These are phyloP conservation scores for Aplosporella prunicola DNA, from an alignment of 2,329 filamentous ascomycete species.

Conservation along the genomic window DNA sequence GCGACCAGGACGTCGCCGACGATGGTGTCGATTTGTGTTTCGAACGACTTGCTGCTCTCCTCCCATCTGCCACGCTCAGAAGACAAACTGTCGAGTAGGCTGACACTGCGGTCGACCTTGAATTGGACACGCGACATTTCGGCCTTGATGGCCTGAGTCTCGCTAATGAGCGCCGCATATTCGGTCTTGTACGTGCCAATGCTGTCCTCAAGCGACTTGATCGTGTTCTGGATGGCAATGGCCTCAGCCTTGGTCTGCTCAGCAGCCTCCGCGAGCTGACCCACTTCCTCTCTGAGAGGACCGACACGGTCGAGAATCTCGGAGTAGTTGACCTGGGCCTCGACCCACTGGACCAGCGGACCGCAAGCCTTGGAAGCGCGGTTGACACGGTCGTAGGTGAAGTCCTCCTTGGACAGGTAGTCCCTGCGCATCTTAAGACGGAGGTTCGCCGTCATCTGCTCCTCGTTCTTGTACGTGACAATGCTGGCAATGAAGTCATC, in stretches of 20 bases:
- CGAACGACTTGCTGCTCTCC: constrained; percentile 93
- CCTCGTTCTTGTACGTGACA: constrained; percentile 92
- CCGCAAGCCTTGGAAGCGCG: constrained; percentile 95
- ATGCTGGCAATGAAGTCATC: constrained; percentile 98
- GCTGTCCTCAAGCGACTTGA: constrained; percentile 73
- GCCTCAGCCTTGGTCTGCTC: constrained; percentile 90
- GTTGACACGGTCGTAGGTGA: constrained; percentile 93
- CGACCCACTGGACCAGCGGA: constrained; percentile 92
- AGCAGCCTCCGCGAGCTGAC: constrained; percentile 75
- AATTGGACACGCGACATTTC: constrained; percentile 96
- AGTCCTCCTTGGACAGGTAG: constrained; percentile 85
- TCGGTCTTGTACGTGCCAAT: constrained; percentile 94
- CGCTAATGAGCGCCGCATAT: constrained; percentile 90
- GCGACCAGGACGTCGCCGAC: constrained; percentile 93
- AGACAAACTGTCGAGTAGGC: constrained; percentile 85
- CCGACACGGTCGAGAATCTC: constrained; percentile 92
- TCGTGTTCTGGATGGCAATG: constrained; percentile 80
- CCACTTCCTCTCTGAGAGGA: constrained; percentile 82
- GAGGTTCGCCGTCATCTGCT: constrained; percentile 77
- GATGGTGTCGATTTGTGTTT: constrained; percentile 92
- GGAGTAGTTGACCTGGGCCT: constrained; percentile 95
- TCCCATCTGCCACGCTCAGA: constrained; percentile 94
- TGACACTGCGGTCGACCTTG: constrained; percentile 94
- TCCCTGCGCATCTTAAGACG: constrained; percentile 86
- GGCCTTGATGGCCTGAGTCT: constrained; percentile 92